phyloP scores from a whole-genome alignment of 2,329 filamentous ascomycete genomes.

The Botrytis aclada region DNA sequence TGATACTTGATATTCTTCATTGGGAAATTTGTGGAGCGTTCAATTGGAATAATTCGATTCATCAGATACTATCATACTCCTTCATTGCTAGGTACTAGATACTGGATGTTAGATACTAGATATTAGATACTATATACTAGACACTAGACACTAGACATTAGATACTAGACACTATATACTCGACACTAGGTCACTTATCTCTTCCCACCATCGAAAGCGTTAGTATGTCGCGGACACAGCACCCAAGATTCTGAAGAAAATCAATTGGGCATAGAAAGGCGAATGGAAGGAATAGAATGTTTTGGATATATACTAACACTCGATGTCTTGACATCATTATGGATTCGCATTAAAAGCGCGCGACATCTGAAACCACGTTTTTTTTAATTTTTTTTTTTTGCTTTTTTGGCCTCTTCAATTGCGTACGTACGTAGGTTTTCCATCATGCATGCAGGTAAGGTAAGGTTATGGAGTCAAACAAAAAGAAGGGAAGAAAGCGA shows the following conservation, averaged over 20 bases:
- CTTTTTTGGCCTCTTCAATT: neutral
- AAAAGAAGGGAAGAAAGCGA: too few species aligned
- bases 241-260: neutral
- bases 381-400: too few species aligned
- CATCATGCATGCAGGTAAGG: neutral
- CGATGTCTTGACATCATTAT: neutral
- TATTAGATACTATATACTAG: too few species aligned
- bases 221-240: neutral
- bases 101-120: neutral
- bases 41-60: neutral
- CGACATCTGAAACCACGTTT: constrained; percentile 18
- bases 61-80: neutral
- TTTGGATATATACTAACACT: neutral
- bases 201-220: neutral
- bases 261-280: neutral
- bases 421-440: neutral
- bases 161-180: neutral
- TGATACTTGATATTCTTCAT: neutral
- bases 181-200: neutral
- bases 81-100: neutral
- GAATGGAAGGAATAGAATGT: neutral
- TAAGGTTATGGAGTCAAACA: neutral
- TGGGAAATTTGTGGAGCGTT: neutral
- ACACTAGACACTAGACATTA: too few species aligned
- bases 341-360: constrained; percentile 4